These are phyloP conservation scores for Chalaropsis ovoidea DNA, from an alignment of 2,329 filamentous ascomycete genomes.

Conservation along the genomic window DNA sequence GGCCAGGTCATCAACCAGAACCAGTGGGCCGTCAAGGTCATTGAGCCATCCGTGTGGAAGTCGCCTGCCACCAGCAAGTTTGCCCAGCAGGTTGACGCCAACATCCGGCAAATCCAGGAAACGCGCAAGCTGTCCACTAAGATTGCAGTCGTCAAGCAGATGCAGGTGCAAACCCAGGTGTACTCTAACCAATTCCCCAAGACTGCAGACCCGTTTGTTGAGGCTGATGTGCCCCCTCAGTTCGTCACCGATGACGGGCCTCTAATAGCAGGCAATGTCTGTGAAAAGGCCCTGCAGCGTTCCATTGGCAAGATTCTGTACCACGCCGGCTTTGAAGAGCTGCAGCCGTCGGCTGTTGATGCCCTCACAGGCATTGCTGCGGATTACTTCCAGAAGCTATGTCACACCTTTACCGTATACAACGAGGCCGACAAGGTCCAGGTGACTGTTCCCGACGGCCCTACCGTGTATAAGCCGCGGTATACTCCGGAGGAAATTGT, in stretches of 20 bases:
- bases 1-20: conserved; percentile 80
- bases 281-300: conserved; percentile 73
- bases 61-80: conserved; percentile 60
- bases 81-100: conserved; percentile 71
- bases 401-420: conserved; percentile 69
- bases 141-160: conserved; percentile 96
- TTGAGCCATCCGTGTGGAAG: conserved; percentile 64
- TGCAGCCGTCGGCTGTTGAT: conserved; percentile 88
- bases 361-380: conserved; percentile 78
- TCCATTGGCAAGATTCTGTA: conserved; percentile 93
- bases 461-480: conserved; percentile 43
- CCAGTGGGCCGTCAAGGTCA: conserved; percentile 70
- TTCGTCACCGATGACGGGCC: conserved; percentile 83
- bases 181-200: conserved; percentile 98
- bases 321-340: conserved; percentile 91
- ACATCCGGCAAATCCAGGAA: conserved; percentile 91
- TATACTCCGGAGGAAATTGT: conserved; percentile 79
- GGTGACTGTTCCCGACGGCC: conserved; percentile 45
- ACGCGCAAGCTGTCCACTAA: conserved; percentile 93
- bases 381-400: conserved; percentile 80
- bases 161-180: conserved; percentile 95
- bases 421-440: conserved; percentile 54
- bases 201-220: conserved; percentile 81
- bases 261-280: conserved; percentile 73
- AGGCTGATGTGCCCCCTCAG: conserved; percentile 77